Evolutionary conservation across 768 basidiomycete genomes (phyloP).

Genomic region (Amanita pseudoporphyria): DNA sequence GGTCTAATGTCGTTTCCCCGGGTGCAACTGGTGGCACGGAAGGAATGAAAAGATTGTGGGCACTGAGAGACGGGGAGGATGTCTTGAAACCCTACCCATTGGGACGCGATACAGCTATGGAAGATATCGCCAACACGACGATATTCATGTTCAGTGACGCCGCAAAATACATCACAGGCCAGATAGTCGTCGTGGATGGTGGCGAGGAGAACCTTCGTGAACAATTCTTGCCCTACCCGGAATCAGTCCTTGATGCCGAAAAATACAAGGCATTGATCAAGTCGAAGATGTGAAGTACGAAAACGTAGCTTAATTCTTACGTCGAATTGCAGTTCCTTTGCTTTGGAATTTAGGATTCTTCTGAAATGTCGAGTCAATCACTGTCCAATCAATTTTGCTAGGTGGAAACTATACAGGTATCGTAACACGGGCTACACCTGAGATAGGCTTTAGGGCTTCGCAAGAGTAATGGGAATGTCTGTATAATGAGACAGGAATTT

Average conservation of each 20-base stretch:
- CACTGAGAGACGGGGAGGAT: slow-evolving; percentile 12
- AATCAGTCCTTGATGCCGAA: slow-evolving; percentile 50
- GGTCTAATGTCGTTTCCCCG: slow-evolving; percentile 81
- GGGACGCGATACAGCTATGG: slow-evolving; percentile 47
- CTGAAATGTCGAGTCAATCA: too few relatives aligned
- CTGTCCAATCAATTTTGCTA: too few relatives aligned
- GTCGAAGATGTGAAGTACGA: slow-evolving; percentile 26
- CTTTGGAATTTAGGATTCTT: too few relatives aligned
- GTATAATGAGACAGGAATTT: too few relatives aligned
- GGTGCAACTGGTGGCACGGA: slow-evolving; percentile 79
- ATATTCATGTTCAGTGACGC: slow-evolving; percentile 80
- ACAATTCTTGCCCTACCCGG: slow-evolving; percentile 48
- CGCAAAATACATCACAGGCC: slow-evolving; percentile 68
- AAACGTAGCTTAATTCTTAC: too few relatives aligned
- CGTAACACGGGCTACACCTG: too few relatives aligned
- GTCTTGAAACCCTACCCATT: slow-evolving; percentile 14
- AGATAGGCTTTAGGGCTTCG: too few relatives aligned
- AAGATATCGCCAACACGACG: slow-evolving; percentile 62
- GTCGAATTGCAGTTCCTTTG: too few relatives aligned
- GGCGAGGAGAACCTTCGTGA: slow-evolving; percentile 44
- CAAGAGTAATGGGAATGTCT: too few relatives aligned
- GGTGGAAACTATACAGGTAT: too few relatives aligned
- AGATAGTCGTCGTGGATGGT: slow-evolving; percentile 66
- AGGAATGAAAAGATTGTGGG: slow-evolving; percentile 51
- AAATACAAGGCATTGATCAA: slow-evolving; percentile 43